phyloP scores from a whole-genome alignment of 2,329 filamentous ascomycete species.

The Colletotrichum scovillei region DNA sequence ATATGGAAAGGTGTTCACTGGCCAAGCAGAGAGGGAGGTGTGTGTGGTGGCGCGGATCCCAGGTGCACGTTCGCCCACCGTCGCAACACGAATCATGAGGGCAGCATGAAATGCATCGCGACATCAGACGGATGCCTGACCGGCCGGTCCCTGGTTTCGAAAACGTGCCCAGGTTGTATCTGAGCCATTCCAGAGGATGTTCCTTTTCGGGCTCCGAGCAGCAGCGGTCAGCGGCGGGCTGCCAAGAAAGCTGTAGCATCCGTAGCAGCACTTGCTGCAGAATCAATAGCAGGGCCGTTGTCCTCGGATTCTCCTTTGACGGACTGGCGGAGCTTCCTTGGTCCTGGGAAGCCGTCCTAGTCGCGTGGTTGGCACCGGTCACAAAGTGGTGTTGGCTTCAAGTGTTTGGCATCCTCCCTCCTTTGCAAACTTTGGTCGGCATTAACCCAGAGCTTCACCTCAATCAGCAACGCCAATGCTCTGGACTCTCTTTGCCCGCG shows the following conservation, averaged over 20 bases:
- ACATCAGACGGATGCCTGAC: constrained; percentile 33
- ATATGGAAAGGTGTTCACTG: constrained; percentile 33
- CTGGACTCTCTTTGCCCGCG: not conserved
- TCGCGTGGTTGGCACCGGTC: constrained; percentile 30
- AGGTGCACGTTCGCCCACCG: constrained; percentile 28
- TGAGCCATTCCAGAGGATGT: constrained; percentile 19
- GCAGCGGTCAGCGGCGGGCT: not conserved
- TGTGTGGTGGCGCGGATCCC: constrained; percentile 21
- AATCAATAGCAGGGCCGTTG: not conserved
- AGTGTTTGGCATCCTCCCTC: constrained; percentile 17
- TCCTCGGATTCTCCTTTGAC: constrained; percentile 8
- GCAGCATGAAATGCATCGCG: constrained; percentile 30
- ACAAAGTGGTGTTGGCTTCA: constrained; percentile 8
- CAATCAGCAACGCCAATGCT: constrained; percentile 27
- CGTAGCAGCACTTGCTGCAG: no score
- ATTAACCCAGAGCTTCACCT: constrained; percentile 34
- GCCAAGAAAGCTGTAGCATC: not conserved
- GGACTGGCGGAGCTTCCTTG: not conserved
- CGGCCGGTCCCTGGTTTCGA: constrained; percentile 35
- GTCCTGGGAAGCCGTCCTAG: not conserved
- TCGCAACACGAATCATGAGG: constrained; percentile 37
- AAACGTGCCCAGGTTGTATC: constrained; percentile 34
- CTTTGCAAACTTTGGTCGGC: constrained; percentile 25
- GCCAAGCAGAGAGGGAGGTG: not conserved
- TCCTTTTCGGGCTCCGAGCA: constrained; percentile 21